These are phyloP conservation scores for Prunus persica DNA, from an alignment of 306 rosid genomes.

Conservation along the genomic window Prunus_persica_NCBIv2 NC_034012.1:16717001-16717500, in stretches of 20 bases:
- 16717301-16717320: background rate
- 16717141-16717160: background rate
- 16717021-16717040: background rate
- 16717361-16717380: background rate
- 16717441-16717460: slow-evolving; percentile 37
- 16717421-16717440: background rate
- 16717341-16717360: background rate
- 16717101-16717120: background rate
- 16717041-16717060: background rate
- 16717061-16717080: background rate
- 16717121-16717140: background rate
- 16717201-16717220: background rate
- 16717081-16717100: background rate
- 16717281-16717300: background rate
- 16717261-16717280: background rate
- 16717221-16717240: background rate
- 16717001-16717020: background rate
- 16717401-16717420: background rate
- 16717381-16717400: background rate
- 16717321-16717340: background rate
- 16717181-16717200: background rate
- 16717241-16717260: background rate
- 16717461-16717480: slow-evolving; percentile 73
- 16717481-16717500: slow-evolving; percentile 89
- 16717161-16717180: background rate